Conservation (phyloP, 805 yeast species). For the Komagataella phaffii region DNA sequence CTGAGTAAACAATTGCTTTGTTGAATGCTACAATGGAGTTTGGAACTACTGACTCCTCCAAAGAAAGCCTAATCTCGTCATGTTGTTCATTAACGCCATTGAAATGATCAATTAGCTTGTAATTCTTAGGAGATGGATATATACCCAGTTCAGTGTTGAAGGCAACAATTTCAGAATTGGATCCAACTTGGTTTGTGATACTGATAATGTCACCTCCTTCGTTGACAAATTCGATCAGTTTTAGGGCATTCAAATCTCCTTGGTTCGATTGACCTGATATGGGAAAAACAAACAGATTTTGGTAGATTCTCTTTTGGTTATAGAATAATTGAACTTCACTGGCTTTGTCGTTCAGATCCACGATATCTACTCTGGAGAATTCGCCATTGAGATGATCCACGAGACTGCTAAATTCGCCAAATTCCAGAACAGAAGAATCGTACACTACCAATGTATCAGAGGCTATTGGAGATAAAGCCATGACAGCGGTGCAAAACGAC, state of each 20-base stretch:
- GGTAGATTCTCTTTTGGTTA: conserved; percentile 32
- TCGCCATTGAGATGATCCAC: conserved; percentile 6
- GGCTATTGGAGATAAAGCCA: not conserved
- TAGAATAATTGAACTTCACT: conserved; percentile 16
- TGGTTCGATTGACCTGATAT: conserved; percentile 30
- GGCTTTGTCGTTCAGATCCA: conserved; percentile 13
- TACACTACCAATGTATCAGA: conserved; percentile 2
- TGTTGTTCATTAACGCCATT: conserved; percentile 13
- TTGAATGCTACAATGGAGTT: conserved; percentile 14
- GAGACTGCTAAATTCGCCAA: conserved; percentile 11
- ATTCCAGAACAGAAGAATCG: conserved; percentile 2
- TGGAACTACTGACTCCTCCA: conserved; percentile 14
- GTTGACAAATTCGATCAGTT: conserved; percentile 44
- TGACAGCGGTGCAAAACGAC: not conserved
- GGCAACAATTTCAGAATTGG: conserved; percentile 48
- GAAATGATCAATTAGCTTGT: conserved; percentile 55
- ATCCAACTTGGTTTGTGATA: conserved; percentile 36
- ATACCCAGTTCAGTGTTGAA: conserved; percentile 76
- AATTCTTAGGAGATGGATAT: conserved; percentile 67
- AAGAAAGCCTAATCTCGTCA: conserved; percentile 7
- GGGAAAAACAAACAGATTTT: conserved; percentile 49
- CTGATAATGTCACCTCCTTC: conserved; percentile 68
- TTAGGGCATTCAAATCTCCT: conserved; percentile 25
- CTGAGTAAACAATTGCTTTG: conserved; percentile 17
- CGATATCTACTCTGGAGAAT: conserved; percentile 7